Evolutionary conservation across 2,329 filamentous ascomycete species (phyloP).

Genomic region (Paramyrothecium roridum): DNA sequence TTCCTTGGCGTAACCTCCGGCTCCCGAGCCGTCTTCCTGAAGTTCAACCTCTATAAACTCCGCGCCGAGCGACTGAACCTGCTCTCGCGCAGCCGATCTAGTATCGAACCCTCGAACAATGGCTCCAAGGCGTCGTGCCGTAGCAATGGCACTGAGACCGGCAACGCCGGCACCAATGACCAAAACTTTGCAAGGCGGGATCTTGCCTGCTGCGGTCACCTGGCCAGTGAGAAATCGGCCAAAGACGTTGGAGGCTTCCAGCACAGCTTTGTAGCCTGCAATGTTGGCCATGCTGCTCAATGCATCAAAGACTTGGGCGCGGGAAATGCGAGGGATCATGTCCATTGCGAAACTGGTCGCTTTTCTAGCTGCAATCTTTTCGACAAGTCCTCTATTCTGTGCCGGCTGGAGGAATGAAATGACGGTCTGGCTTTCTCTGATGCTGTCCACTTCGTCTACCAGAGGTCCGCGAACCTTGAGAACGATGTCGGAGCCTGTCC

Average conservation of each 20-base stretch:
- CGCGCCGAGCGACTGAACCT: conserved; percentile 85
- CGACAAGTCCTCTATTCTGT: conserved; percentile 74
- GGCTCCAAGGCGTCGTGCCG: conserved; percentile 79
- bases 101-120: conserved; percentile 91
- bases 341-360: conserved; percentile 88
- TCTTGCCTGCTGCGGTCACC: conserved; percentile 85
- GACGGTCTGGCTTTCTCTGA: conserved; percentile 68
- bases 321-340: conserved; percentile 84
- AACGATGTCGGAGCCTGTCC: conserved; percentile 72
- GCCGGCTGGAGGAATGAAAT: conserved; percentile 82
- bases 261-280: conserved; percentile 86
- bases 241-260: conserved; percentile 87
- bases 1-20: conserved; percentile 86
- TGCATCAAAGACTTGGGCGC: conserved; percentile 85
- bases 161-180: conserved; percentile 90
- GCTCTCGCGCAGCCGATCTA: conserved; percentile 80
- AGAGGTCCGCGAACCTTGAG: conserved; percentile 80
- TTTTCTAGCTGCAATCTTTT: conserved; percentile 66
- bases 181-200: conserved; percentile 84
- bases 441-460: conserved; percentile 63
- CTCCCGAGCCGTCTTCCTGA: conserved; percentile 78
- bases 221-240: conserved; percentile 86
- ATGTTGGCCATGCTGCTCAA: conserved; percentile 94
- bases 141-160: conserved; percentile 83
- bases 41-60: conserved; percentile 88